Evolutionary conservation across 768 basidiomycete species (phyloP).

Genomic region (Tricholoma bakamatsutake): DNA sequence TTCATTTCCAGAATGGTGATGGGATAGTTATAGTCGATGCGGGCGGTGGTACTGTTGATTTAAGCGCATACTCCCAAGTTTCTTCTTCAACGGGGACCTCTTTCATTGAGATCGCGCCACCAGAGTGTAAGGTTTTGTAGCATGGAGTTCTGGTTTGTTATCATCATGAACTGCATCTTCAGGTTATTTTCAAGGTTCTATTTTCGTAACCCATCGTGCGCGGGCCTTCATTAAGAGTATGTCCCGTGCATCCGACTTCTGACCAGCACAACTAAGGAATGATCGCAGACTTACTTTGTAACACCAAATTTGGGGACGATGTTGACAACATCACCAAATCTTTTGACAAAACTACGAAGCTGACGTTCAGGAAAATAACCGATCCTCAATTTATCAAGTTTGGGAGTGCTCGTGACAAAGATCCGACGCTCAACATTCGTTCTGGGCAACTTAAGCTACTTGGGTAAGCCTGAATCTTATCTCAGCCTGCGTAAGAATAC

Average conservation of each 20-base stretch:
- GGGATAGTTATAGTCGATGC: slow-evolving; percentile 52
- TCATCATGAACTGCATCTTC: neutral
- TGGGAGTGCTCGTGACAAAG: slow-evolving; percentile 34
- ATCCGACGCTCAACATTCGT: slow-evolving; percentile 30
- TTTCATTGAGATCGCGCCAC: slow-evolving; percentile 43
- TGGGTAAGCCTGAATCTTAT: slow-evolving; percentile 17
- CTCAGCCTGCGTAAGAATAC: neutral
- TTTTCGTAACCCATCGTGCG: slow-evolving; percentile 39
- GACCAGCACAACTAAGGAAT: too few species aligned
- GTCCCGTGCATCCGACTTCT: too few species aligned
- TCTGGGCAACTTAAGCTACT: slow-evolving; percentile 40
- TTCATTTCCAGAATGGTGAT: slow-evolving; percentile 29
- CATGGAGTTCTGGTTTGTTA: neutral
- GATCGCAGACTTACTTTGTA: slow-evolving; percentile 28
- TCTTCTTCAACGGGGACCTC: slow-evolving; percentile 12
- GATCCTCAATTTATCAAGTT: slow-evolving; percentile 41
- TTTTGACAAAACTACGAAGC: slow-evolving; percentile 43
- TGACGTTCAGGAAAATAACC: slow-evolving; percentile 27
- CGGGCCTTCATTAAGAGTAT: slow-evolving; percentile 29
- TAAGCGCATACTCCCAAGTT: slow-evolving; percentile 42
- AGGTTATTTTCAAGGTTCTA: slow-evolving; percentile 45
- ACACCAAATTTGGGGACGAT: slow-evolving; percentile 35
- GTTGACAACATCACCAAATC: slow-evolving; percentile 31
- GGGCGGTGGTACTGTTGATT: slow-evolving; percentile 54
- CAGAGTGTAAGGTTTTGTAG: slow-evolving; percentile 30